These are phyloP conservation scores for Trichopus zeylanicus DNA, from an alignment of 116 monocot species.

Conservation along the genomic window DNA sequence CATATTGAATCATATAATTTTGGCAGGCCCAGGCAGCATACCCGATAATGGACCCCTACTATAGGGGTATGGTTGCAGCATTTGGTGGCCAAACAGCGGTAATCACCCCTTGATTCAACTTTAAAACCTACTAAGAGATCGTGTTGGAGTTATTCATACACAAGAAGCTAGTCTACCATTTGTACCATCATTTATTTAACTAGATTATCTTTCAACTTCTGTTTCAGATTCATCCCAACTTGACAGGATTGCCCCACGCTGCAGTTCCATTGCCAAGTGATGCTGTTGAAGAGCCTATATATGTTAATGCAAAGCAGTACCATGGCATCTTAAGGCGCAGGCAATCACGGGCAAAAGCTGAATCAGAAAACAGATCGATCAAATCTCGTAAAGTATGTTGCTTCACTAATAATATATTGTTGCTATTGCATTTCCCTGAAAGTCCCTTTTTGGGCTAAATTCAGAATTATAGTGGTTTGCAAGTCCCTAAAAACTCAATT, in stretches of 20 bases:
- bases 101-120: constrained; percentile 4
- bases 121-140: neutral
- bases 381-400: constrained; percentile 58
- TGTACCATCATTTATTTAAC: neutral
- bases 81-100: constrained; percentile 56
- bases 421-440: neutral
- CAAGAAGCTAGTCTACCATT: neutral
- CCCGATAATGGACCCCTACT: constrained; percentile 49
- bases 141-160: neutral
- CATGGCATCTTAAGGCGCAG: constrained; percentile 66
- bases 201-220: neutral
- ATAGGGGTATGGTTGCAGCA: constrained; percentile 46
- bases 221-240: constrained; percentile 45
- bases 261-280: constrained; percentile 47
- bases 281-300: constrained; percentile 60
- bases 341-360: constrained; percentile 83
- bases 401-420: neutral
- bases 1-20: neutral
- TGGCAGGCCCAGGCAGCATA: constrained; percentile 41
- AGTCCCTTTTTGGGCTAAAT: neutral
- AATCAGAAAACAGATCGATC: constrained; percentile 68
- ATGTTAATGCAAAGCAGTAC: constrained; percentile 73
- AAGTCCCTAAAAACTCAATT: no score
- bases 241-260: constrained; percentile 42
- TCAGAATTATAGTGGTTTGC: no score